phyloP scores from a whole-genome alignment of 345 rosid species.

The Luvunga scandens region DNA sequence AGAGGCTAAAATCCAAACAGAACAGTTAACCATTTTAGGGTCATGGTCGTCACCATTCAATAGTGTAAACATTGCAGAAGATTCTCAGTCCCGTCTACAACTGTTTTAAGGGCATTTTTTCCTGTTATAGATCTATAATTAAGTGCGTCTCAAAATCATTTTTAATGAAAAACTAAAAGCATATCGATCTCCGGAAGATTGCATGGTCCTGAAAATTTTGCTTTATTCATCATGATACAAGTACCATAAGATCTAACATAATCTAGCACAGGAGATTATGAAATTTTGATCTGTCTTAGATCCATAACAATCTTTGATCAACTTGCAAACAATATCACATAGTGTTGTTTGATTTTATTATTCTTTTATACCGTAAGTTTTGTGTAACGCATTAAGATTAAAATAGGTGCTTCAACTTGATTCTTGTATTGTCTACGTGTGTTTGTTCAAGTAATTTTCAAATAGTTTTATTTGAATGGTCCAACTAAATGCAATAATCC shows the following conservation, averaged over 20 bases:
- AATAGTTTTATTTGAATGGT: too few species aligned
- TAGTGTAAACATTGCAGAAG: background rate
- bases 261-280: background rate
- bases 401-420: too few species aligned
- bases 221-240: background rate
- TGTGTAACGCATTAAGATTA: background rate
- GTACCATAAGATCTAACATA: background rate
- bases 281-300: background rate
- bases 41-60: background rate
- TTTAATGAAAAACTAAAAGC: background rate
- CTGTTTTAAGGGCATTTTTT: background rate
- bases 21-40: background rate
- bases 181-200: background rate
- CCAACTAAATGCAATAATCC: too few species aligned
- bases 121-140: background rate
- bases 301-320: background rate
- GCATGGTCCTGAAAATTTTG: background rate
- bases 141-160: background rate
- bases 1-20: conserved; percentile 5
- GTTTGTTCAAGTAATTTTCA: too few species aligned
- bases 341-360: background rate
- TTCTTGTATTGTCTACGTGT: too few species aligned
- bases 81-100: background rate
- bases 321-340: background rate
- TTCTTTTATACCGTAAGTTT: background rate